Percentiles rank a stretch among this genome's conserved stretches.
Evolutionary conservation across 2,329 filamentous ascomycete genomes (phyloP).

Genomic region (Aspergillus hiratsukae): DNA sequence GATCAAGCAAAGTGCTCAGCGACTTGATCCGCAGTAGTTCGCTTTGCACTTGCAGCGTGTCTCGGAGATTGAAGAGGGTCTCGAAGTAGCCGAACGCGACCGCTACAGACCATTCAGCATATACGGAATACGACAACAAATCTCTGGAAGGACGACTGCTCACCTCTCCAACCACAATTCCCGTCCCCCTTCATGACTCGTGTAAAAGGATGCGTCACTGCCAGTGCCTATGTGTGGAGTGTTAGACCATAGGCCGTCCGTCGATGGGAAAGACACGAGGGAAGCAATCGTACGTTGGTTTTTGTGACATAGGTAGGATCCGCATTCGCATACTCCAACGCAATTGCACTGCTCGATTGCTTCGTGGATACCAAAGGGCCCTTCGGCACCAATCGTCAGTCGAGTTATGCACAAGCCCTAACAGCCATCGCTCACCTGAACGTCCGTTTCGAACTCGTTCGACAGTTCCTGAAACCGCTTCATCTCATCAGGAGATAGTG

Average conservation of each 20-base stretch:
- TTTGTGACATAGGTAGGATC: conserved; percentile 82
- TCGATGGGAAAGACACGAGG: neutral
- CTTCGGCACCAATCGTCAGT: conserved; percentile 47
- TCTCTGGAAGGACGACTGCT: conserved; percentile 35
- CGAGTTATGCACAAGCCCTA: neutral
- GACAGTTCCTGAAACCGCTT: conserved; percentile 60
- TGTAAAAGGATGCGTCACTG: conserved; percentile 80
- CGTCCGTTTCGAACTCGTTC: conserved; percentile 56
- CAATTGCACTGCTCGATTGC: conserved; percentile 70
- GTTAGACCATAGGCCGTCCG: conserved; percentile 8
- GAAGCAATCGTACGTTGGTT: conserved; percentile 59
- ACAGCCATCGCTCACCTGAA: conserved; percentile 40
- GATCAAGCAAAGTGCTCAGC: conserved; percentile 65
- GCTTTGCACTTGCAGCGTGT: conserved; percentile 59
- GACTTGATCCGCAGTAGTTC: conserved; percentile 70
- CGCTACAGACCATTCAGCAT: conserved; percentile 50
- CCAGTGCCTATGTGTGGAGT: conserved; percentile 60
- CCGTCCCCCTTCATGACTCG: conserved; percentile 87
- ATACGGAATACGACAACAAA: conserved; percentile 10
- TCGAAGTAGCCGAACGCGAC: conserved; percentile 94
- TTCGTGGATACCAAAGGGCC: conserved; percentile 78
- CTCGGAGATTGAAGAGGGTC: conserved; percentile 65
- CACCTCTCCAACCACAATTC: conserved; percentile 97
- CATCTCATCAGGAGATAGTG: conserved; percentile 49
- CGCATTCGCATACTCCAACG: conserved; percentile 80